Percentiles rank a stretch among this genome's conserved stretches.
These are phyloP conservation scores for Beauveria sp. DNA, from an alignment of 2,329 filamentous ascomycete species.

Conservation along the genomic window DNA sequence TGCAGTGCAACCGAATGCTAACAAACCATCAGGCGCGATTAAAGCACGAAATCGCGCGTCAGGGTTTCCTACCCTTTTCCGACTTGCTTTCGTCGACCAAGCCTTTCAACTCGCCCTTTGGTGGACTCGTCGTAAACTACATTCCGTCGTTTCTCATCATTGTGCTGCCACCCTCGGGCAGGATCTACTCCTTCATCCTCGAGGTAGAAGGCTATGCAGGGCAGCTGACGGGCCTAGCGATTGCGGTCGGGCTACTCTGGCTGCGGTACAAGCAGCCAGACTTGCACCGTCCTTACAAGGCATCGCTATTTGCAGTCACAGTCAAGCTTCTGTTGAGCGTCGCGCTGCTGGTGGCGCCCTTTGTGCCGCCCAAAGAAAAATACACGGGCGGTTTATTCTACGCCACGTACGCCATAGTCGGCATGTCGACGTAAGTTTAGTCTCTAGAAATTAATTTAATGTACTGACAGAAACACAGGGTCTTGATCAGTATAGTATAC, in stretches of 20 bases:
- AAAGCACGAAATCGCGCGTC: slow-evolving; percentile 65
- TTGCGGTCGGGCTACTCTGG: slow-evolving; percentile 51
- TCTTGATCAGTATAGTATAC: slow-evolving; percentile 53
- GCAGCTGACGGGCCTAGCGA: slow-evolving; percentile 51
- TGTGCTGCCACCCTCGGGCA: slow-evolving; percentile 52
- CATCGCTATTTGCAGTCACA: slow-evolving; percentile 53
- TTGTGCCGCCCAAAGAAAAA: slow-evolving; percentile 49
- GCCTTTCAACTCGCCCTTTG: slow-evolving; percentile 60
- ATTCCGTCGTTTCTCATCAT: slow-evolving; percentile 63
- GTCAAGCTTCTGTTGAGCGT: slow-evolving; percentile 47
- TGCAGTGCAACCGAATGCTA: slow-evolving; percentile 7
- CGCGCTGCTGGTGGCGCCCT: slow-evolving; percentile 51
- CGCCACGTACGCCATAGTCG: slow-evolving; percentile 47
- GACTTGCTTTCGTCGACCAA: slow-evolving; percentile 53
- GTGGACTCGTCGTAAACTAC: slow-evolving; percentile 61
- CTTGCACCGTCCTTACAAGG: slow-evolving; percentile 55
- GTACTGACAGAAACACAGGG: slow-evolving; percentile 27
- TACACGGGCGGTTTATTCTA: slow-evolving; percentile 40
- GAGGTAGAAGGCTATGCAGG: slow-evolving; percentile 64
- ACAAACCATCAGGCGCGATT: slow-evolving; percentile 45
- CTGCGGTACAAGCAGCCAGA: slow-evolving; percentile 53
- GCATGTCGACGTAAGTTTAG: slow-evolving; percentile 41
- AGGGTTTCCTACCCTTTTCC: slow-evolving; percentile 62
- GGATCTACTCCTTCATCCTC: slow-evolving; percentile 66
- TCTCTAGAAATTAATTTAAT: neutral